Evolutionary conservation across 1,284 basidiomycete species (phyloP).

Genomic region (Bondarzewia mesenterica): DNA sequence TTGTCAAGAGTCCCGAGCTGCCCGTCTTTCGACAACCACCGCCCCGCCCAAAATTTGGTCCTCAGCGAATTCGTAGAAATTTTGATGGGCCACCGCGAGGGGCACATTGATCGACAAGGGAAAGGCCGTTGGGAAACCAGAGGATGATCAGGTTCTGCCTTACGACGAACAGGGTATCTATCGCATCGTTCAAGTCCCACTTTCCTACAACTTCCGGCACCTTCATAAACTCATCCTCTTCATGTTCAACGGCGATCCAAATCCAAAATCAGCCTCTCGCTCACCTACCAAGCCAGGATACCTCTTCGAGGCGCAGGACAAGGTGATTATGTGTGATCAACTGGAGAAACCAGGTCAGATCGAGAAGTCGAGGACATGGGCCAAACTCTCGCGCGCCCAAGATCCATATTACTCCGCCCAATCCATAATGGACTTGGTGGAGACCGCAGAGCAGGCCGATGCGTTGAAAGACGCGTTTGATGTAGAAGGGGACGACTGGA

Average conservation of each 20-base stretch:
- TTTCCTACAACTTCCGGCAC: slow-evolving; percentile 61
- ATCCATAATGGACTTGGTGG: slow-evolving; percentile 14
- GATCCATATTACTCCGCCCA: slow-evolving; percentile 45
- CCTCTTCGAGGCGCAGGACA: slow-evolving; percentile 50
- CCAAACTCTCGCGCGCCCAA: slow-evolving; percentile 46
- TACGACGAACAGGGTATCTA: slow-evolving; percentile 34
- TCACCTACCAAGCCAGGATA: slow-evolving; percentile 22
- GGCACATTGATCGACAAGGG: no score
- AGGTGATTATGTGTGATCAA: slow-evolving; percentile 30
- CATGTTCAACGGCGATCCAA: slow-evolving; percentile 40
- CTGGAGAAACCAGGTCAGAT: slow-evolving; percentile 43
- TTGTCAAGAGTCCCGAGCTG: slow-evolving; percentile 27
- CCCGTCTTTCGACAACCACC: slow-evolving; percentile 9
- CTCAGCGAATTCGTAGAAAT: not conserved
- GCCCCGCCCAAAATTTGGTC: not conserved
- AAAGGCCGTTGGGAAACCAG: not conserved
- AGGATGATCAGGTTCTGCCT: not conserved
- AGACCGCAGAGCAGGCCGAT: slow-evolving; percentile 3
- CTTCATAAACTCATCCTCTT: slow-evolving; percentile 55
- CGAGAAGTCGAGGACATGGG: slow-evolving; percentile 37
- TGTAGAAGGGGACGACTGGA: slow-evolving; percentile 32
- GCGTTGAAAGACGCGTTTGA: slow-evolving; percentile 16
- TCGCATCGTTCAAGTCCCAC: slow-evolving; percentile 60
- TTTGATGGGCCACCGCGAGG: not conserved
- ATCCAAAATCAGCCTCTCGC: slow-evolving; percentile 1